These are phyloP conservation scores for Aspergillus quadricinctus DNA, from an alignment of 2,329 filamentous ascomycete genomes.

Conservation along the genomic window DNA sequence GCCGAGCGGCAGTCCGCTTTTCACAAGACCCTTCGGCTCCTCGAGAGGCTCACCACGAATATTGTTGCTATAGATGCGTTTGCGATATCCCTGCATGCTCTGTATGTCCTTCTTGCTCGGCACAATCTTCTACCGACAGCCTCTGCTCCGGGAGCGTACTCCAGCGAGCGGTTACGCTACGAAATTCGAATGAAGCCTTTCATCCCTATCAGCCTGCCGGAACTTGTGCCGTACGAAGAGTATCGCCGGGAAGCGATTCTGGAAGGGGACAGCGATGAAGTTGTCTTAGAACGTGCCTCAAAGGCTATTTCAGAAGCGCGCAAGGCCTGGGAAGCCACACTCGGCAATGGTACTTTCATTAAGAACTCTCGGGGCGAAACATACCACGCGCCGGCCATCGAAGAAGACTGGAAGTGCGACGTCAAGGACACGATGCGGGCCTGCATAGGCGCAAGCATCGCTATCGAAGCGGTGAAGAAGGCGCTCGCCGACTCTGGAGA, in stretches of 20 bases:
- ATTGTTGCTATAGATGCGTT: conserved; percentile 58
- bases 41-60: conserved; percentile 60
- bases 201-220: conserved; percentile 61
- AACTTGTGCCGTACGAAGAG: conserved; percentile 60
- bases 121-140: conserved; percentile 46
- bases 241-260: conserved; percentile 48
- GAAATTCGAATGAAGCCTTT: conserved; percentile 87
- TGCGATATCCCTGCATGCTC: conserved; percentile 48
- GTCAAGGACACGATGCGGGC: conserved; percentile 61
- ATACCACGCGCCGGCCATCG: conserved; percentile 44
- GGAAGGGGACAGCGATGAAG: conserved; percentile 40
- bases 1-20: conserved; percentile 32
- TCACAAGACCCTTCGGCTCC: conserved; percentile 44
- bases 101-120: conserved; percentile 65
- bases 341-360: conserved; percentile 36
- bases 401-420: conserved; percentile 59
- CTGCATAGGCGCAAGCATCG: conserved; percentile 66
- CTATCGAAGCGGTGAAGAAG: conserved; percentile 58
- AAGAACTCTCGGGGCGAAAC: conserved; percentile 9
- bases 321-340: conserved; percentile 41
- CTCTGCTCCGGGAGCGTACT: conserved; percentile 57
- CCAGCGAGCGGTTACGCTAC: conserved; percentile 65
- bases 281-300: conserved; percentile 38
- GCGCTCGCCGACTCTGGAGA: conserved; percentile 38
- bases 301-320: conserved; percentile 38